These are phyloP conservation scores for Selenicereus undatus DNA, from an alignment of 148 eudicot species.

Conservation along the genomic window DNA sequence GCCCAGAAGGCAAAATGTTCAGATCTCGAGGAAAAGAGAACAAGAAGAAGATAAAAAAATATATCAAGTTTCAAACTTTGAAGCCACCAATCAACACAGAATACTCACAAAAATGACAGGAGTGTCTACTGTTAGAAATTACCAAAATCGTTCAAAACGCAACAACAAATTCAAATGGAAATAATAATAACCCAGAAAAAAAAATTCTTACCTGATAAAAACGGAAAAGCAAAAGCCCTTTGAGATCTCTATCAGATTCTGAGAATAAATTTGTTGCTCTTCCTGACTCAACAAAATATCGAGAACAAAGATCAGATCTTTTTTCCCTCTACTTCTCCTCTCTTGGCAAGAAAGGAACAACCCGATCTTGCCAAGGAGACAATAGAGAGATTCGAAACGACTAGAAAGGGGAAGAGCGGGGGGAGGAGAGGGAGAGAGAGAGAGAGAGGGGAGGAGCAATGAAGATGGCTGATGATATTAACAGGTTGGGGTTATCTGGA, in stretches of 20 bases:
- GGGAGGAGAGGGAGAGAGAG: conserved; percentile 7
- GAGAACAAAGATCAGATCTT: not conserved
- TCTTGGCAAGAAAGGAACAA: conserved; percentile 32
- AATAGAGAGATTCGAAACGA: conserved; percentile 9
- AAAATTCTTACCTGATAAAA: conserved; percentile 12
- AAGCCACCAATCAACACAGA: not conserved
- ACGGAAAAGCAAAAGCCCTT: not conserved
- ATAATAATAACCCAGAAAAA: too few species aligned
- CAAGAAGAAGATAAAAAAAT: not conserved
- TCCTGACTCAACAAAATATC: conserved; percentile 3
- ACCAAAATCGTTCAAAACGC: not conserved
- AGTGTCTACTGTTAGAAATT: not conserved
- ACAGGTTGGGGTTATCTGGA: conserved; percentile 37
- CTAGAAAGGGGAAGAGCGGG: not conserved
- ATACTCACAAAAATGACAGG: not conserved
- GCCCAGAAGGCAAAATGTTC: conserved; percentile 16
- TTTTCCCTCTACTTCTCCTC: conserved; percentile 9
- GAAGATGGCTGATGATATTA: not conserved
- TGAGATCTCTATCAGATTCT: conserved; percentile 25
- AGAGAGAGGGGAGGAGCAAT: not conserved
- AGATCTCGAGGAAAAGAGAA: conserved; percentile 16
- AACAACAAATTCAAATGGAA: conserved; percentile 11
- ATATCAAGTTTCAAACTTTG: conserved; percentile 14
- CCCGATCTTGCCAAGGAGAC: conserved; percentile 33
- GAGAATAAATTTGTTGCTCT: not conserved